phyloP scores from a whole-genome alignment of 2,329 filamentous ascomycete species.

The Hymenoscyphus salicellus region DNA sequence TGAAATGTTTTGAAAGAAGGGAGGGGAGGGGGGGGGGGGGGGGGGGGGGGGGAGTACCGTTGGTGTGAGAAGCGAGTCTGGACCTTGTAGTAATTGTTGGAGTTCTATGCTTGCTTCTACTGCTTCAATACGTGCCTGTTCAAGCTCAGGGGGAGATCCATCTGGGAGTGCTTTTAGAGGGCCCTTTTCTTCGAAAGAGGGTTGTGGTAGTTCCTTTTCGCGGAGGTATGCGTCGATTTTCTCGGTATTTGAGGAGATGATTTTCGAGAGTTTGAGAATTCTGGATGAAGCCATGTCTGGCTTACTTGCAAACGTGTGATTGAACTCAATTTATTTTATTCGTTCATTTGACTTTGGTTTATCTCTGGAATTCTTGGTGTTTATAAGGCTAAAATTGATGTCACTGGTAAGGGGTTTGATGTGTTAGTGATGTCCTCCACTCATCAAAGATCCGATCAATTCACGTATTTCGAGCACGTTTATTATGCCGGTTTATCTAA shows the following conservation, averaged over 20 bases:
- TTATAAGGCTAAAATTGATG: neutral
- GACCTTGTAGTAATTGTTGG: conserved; percentile 17
- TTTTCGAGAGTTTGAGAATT: conserved; percentile 15
- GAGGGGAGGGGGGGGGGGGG: neutral
- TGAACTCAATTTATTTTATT: neutral
- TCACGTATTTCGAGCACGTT: neutral
- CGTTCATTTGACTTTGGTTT: neutral
- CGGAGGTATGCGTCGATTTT: conserved; percentile 14
- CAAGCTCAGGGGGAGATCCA: conserved; percentile 8
- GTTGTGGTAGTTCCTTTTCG: conserved; percentile 6
- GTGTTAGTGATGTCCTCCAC: neutral
- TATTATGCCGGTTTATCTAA: neutral
- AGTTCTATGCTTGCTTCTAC: conserved; percentile 25
- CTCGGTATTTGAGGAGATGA: conserved; percentile 10
- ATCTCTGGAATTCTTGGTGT: neutral
- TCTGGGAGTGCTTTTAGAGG: conserved; percentile 7
- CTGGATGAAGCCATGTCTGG: conserved; percentile 8
- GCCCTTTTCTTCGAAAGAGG: conserved; percentile 17
- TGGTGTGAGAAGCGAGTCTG: conserved; percentile 7
- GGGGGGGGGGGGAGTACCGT: neutral
- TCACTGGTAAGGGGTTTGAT: neutral
- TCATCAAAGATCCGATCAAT: neutral
- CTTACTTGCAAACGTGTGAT: neutral
- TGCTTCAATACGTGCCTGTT: conserved; percentile 12
- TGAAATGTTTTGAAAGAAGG: neutral